phyloP scores from a whole-genome alignment of 2,329 filamentous ascomycete genomes.

The Penicillium sp. region DNA sequence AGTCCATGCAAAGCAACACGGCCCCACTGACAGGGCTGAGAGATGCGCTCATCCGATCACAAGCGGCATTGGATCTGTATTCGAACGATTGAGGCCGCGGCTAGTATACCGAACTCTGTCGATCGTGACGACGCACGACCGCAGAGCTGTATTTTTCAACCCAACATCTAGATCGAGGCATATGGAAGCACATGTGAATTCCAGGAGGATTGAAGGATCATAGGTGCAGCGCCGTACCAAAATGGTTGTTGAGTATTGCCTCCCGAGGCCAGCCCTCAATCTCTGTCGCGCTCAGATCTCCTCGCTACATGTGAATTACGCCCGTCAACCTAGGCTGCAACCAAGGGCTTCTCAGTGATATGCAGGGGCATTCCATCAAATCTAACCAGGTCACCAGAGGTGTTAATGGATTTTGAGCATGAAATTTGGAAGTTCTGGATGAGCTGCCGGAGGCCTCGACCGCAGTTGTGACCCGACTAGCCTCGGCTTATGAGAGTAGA shows the following conservation, averaged over 20 bases:
- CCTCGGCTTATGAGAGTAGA: conserved; percentile 1
- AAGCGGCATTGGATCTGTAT: conserved; percentile 39
- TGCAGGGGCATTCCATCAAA: neutral
- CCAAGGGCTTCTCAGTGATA: neutral
- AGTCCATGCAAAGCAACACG: conserved; percentile 49
- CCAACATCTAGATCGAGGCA: neutral
- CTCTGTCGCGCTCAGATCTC: conserved; percentile 12
- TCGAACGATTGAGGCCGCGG: conserved; percentile 36
- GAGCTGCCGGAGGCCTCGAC: neutral
- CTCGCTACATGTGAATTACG: conserved; percentile 9
- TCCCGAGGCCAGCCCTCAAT: neutral
- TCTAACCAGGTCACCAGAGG: neutral
- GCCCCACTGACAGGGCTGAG: conserved; percentile 41
- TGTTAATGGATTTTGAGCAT: neutral
- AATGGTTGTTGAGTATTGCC: neutral
- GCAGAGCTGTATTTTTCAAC: neutral
- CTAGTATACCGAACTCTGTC: neutral
- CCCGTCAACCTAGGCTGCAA: neutral
- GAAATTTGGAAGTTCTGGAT: neutral
- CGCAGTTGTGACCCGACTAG: neutral
- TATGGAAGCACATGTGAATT: neutral
- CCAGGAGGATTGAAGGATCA: neutral
- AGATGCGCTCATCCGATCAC: conserved; percentile 43
- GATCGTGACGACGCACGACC: neutral
- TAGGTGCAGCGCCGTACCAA: neutral